Evolutionary conservation across 116 monocot genomes (phyloP), one percentile per base, ranked within the genome.

Genomic region (Thalassia testudinum): DNA sequence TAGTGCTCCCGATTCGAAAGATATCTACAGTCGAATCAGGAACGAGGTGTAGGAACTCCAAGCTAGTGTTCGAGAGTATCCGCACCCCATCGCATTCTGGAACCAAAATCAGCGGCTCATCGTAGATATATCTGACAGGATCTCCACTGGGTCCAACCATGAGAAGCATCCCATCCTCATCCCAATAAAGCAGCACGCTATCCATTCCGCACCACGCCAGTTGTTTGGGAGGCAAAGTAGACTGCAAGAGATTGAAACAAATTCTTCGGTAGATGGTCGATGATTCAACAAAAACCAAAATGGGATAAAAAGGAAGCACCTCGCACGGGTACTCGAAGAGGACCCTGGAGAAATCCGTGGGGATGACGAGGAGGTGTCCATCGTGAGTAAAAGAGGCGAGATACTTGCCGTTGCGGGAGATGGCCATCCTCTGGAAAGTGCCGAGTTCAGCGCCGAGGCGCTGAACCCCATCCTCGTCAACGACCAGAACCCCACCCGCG

Each of bases 111-210:
- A 90, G 64, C 14, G 99, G 90, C 48, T 99, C 99, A 67, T 90
- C 90, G 66, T 86, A 99, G 7, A 50, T n/a, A 62, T 99, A 90
- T 17, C 50, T 69, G 7, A 90, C 86, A 4, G 99, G 99, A 44
- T 99, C 86, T 56, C 99, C 90, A 68, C 25, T 53, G 43, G 99
- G 99, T 25, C 99, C 90, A 45, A 99, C 90, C 90, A 99, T 86
- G 44, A 90, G 70, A 67, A 86, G 77, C 59, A 62, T 61, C 45
- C 86, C 90, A 56, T 86, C 83, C 45, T 90, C 90, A 56, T 86
- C 83, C 99, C 99, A 99, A 63, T 99, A 83, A n/a, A 99, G 80
- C 19, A 99, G 72, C 29, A 99, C 97, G 70, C 85, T 99, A 47
- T 99, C 97, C 72, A 82, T 73, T 22, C 90, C 89, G 70, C 90